Evolutionary conservation across 148 eudicot genomes (phyloP).

Genomic region (Camellia granthamiana): DNA sequence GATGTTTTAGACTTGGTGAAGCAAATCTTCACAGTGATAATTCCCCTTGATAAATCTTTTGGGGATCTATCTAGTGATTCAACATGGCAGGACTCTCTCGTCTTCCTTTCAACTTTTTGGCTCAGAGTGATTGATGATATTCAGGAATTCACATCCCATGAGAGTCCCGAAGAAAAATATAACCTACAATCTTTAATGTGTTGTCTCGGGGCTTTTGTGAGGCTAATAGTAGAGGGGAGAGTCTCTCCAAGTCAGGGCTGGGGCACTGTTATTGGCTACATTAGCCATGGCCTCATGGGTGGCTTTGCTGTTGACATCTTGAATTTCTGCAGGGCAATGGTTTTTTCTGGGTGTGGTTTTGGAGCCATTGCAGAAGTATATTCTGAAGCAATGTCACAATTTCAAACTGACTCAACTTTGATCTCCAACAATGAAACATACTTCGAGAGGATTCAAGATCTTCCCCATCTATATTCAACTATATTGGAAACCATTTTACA

Average conservation of each 20-base stretch:
- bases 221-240: slow-evolving; percentile 49
- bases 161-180: not conserved
- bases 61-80: slow-evolving; percentile 35
- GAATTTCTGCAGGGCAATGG: slow-evolving; percentile 73
- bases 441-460: slow-evolving; percentile 38
- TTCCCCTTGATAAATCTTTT: slow-evolving; percentile 34
- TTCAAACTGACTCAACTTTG: slow-evolving; percentile 30
- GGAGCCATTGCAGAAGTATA: slow-evolving; percentile 51
- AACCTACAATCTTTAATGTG: slow-evolving; percentile 41
- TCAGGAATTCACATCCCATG: slow-evolving; percentile 38
- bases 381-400: slow-evolving; percentile 43
- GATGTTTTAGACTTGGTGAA: slow-evolving; percentile 46
- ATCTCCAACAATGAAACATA: slow-evolving; percentile 19
- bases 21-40: slow-evolving; percentile 56
- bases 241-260: slow-evolving; percentile 65
- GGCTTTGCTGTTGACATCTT: slow-evolving; percentile 36
- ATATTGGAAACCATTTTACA: slow-evolving; percentile 60
- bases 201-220: slow-evolving; percentile 54
- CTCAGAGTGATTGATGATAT: slow-evolving; percentile 62
- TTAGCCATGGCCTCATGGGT: slow-evolving; percentile 33
- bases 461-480: slow-evolving; percentile 54
- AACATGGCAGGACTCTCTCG: slow-evolving; percentile 59
- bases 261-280: slow-evolving; percentile 54
- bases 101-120: slow-evolving; percentile 75
- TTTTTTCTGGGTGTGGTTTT: slow-evolving; percentile 70